Evolutionary conservation across 108 stramenopile genomes (phyloP), one percentile per base, ranked within the genome.

Genomic region (Aurantiochytrium sp.): DNA sequence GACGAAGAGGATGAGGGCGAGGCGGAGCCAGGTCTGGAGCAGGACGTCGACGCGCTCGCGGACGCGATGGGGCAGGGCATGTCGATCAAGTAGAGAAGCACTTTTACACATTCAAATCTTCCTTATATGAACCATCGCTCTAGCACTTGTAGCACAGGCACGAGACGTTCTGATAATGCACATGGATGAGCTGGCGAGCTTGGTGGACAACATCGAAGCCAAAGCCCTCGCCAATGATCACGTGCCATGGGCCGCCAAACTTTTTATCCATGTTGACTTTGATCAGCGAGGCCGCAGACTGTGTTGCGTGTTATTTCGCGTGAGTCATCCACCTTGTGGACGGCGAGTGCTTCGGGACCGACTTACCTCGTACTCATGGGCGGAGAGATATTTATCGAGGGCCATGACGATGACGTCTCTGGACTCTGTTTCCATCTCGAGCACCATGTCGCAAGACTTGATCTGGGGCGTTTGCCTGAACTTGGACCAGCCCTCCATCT

Each of bases 191-290:
- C 88, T 89, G 91, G 87, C 91, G 92, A n/a, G 91, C 90, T 89
- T 93, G 91, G 69, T 93, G 92, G 6, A 81, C 90, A 65, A 94
- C 92, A 36, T 94, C 92, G 52, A 94, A 94, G 36, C 92, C 93
- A 81, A 94, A 94, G 2, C 93, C 94, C 88, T 94, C 94, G 0
- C 94, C 94, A 19, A 94, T 91, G 41, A 91, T 94, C 53, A 94
- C 94, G 55, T 96, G 95, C 96, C 96, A 96, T 5, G 96, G 93
- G 4, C 92, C 90, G 4, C 95, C 96, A 85, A 95, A 96, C 87
- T 95, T 95, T 85, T 96, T 96, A 89, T 96, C 96, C 69, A 95
- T 90, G 12, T 94, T 94, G 32, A 92, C 91, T 55, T 96, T 96
- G 12, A 96, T 95, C 15, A 94, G 55, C 48, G 92, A 91, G 17